Base-by-base conservation (phyloP, 306 rosid species). In the Ormosia semicastrata region DNA sequence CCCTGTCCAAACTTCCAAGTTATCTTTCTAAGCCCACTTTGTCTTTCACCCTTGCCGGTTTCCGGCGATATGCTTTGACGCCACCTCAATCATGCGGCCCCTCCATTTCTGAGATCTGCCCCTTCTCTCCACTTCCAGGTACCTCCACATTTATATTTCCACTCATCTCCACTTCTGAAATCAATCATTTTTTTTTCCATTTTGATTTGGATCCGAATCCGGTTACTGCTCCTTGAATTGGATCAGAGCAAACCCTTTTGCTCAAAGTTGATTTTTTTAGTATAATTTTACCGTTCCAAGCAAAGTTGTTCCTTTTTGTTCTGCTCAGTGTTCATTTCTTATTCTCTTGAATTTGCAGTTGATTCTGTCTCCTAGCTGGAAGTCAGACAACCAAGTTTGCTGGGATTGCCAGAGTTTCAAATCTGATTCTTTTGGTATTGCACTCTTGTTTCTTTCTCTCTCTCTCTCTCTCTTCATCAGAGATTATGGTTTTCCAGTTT, bases 31-130 rank as follows among this genome's bases (percentile, higher is more conserved):
- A 60, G 17, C 50, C 64, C 50, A 2, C 81, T 72, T 18, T 66
- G 50, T 17, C 63, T 50, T 53, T 59, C 78, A 39, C 15, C 64
- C 50, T 68, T 39, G 84, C 85, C 83, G 80, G 66, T 62, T 62
- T 73, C 79, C 83, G 84, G 86, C 85, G 62, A 72, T 34, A 87
- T 85, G 93, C 63, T 82, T 75, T 79, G 85, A 62, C 88, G 75
- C 82, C 46, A 54, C 37, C 10, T 44, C 3, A 18, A 13, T 75
- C 71, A 18, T 60, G 72, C 85, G 88, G 84, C 62, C 79, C 57
- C 12, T 40, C 43, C 37, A 46, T 41, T 40, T 39, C 66, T 83
- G 83, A 90, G 92, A 89, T 90, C 97, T 66, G 41, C 40, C 59
- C 66, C 41, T 71, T 80, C 81, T 36, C 71, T 77, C 2, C 66